Conservation (phyloP, 1,284 basidiomycete species). For the Trametes sp. region DNA sequence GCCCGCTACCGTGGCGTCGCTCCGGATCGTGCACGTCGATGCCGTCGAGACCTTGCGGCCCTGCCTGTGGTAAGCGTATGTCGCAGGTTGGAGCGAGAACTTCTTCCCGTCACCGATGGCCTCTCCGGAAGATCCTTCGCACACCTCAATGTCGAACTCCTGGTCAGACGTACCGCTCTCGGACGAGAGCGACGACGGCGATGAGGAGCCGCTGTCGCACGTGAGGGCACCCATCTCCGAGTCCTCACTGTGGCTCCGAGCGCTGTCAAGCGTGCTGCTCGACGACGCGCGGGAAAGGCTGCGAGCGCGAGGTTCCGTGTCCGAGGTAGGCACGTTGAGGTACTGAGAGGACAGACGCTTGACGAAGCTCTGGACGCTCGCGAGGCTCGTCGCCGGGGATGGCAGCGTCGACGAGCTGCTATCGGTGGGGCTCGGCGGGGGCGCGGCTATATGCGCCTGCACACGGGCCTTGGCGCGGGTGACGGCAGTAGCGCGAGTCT, state of each 20-base stretch:
- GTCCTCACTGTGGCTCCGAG: slow-evolving; percentile 52
- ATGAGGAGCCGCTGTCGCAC: slow-evolving; percentile 65
- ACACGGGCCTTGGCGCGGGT: slow-evolving; percentile 66
- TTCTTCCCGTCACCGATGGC: slow-evolving; percentile 40
- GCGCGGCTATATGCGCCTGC: slow-evolving; percentile 49
- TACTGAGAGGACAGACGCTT: slow-evolving; percentile 62
- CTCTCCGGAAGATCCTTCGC: slow-evolving; percentile 38
- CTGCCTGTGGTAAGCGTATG: slow-evolving; percentile 48
- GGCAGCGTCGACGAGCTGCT: slow-evolving; percentile 34
- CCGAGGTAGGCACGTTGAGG: slow-evolving; percentile 41
- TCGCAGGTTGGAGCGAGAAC: slow-evolving; percentile 47
- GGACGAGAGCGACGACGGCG: slow-evolving; percentile 50
- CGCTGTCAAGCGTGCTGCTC: slow-evolving; percentile 48
- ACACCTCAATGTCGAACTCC: slow-evolving; percentile 52
- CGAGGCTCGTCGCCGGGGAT: slow-evolving; percentile 35
- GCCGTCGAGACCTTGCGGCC: slow-evolving; percentile 46
- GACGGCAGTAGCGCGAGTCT: slow-evolving; percentile 61
- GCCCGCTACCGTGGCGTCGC: slow-evolving; percentile 33
- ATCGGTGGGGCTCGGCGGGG: slow-evolving; percentile 51
- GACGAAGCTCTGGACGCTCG: slow-evolving; percentile 58
- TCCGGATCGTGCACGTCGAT: slow-evolving; percentile 44
- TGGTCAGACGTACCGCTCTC: slow-evolving; percentile 56
- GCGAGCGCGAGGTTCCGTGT: slow-evolving; percentile 33
- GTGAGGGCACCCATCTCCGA: slow-evolving; percentile 69
- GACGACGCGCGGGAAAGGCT: slow-evolving; percentile 40